Evolutionary conservation across 2,329 filamentous ascomycete species (phyloP), one percentile per base, ranked within the genome.

Genomic region (Westerdykella aurantiaca): DNA sequence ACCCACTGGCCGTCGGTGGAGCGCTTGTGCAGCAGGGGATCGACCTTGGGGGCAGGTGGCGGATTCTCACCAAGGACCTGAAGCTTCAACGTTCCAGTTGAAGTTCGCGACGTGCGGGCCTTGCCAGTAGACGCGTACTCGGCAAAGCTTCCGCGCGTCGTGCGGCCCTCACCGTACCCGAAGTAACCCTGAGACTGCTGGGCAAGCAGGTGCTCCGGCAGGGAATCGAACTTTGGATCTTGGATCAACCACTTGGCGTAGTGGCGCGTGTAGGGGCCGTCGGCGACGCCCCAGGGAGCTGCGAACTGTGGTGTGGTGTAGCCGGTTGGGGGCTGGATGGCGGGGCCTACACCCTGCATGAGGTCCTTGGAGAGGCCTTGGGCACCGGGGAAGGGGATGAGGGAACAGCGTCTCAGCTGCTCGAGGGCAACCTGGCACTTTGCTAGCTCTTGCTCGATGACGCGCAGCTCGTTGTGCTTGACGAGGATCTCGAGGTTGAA

Each of bases 221-320:
- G 56, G 10, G 72, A 63, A 47, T 96, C 91, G 67, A 97, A 97
- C 39, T 80, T 80, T 45, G 86, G 79, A 68, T 96, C 89, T 41
- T 86, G 87, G 47, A 97, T 83, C 54, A 98, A 80, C 93, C 93
- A 98, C 74, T 87, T 88, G 63, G 88, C 83, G 69, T 96, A 96
- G 71, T 97, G 93, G 55, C 89, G 83, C 48, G 89, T 84, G 69
- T 97, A 97, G 2, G 93, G 90, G 10, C 93, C 93, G 58, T 96
- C 88, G 13, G 83, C 82, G 44, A 96, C 88, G 53, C 91, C 91
- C 74, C 90, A 95, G 3, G 93, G 86, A 37, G 93, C 81, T 31
- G 90, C 87, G 75, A 86, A 88, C 58, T 80, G 75, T 46, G 89
- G 86, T 53, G 82, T 74, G 48, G 79, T 74, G 55, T 82, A 81